Evolutionary conservation across 2,329 filamentous ascomycete species (phyloP).

Genomic region (Xylaria sp.): DNA sequence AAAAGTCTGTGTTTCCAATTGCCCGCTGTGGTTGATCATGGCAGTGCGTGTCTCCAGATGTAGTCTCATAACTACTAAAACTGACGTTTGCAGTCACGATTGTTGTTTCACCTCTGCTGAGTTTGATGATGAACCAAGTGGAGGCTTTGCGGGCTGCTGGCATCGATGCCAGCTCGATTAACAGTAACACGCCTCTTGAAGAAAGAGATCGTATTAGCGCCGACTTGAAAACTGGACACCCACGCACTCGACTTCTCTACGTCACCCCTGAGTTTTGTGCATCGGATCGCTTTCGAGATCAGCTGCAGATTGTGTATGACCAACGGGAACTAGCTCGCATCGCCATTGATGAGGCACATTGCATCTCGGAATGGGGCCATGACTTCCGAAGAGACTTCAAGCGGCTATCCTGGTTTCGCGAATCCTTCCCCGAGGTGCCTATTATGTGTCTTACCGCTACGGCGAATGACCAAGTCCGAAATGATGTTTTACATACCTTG

Average conservation of each 20-base stretch:
- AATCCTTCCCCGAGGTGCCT: constrained; percentile 80
- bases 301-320: constrained; percentile 73
- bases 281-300: constrained; percentile 75
- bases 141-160: constrained; percentile 74
- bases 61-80: not conserved
- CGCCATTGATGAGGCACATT: constrained; percentile 93
- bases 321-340: constrained; percentile 87
- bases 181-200: constrained; percentile 73
- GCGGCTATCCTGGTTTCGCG: constrained; percentile 82
- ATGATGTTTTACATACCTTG: constrained; percentile 81
- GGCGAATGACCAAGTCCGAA: constrained; percentile 77
- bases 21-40: constrained; percentile 84
- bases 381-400: constrained; percentile 96
- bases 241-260: constrained; percentile 81
- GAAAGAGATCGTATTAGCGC: constrained; percentile 73
- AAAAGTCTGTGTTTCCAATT: constrained; percentile 94
- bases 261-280: constrained; percentile 92
- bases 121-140: constrained; percentile 96
- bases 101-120: constrained; percentile 86
- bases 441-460: constrained; percentile 94
- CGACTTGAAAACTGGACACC: constrained; percentile 88
- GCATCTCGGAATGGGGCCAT: constrained; percentile 97
- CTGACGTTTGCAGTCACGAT: constrained; percentile 51
- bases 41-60: constrained; percentile 63
- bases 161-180: constrained; percentile 83